Base-by-base conservation (phyloP, 345 rosid species). In the Fremontodendron californicum region DNA sequence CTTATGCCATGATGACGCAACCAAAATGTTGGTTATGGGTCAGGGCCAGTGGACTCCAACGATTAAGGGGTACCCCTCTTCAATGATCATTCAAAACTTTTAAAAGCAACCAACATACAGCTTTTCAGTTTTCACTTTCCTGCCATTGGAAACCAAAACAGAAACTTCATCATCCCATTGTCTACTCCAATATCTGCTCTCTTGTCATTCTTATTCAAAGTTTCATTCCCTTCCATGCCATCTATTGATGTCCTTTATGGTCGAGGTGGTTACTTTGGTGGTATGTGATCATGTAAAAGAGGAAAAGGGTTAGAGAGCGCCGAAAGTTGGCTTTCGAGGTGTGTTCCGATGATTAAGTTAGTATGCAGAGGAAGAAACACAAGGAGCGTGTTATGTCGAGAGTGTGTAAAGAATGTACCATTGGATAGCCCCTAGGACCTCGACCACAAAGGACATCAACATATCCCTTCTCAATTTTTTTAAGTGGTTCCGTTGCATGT, bases 1-100 rank as follows among this genome's bases (percentile, higher is more conserved):
- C 64, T 73, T 37, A 6, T 73, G 64, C 64, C 64, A 64, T 75
- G 72, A 79, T 31, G 66, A 73, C 63, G 73, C 73, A 82, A 58
- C 78, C 43, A 75, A 45, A 62, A 75, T 66, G 45, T 51, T 25
- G 75, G 72, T 61, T 27, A 46, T 71, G 75, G 80, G 74, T 74
- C 60, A 58, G 16, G 63, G 10, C 27, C 35, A 62, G 72, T 75
- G 77, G 76, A 71, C 52, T 81, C 65, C 73, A 58, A 62, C 74
- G 37, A 51, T 35, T 40, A 46, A 40, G 39, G 79, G 51, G 39
- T 67, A 52, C 78, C 84, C 87, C 84, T 65, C 40, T 19, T 42
- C 58, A 73, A 46, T 49, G 62, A 80, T 83, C 83, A 80, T 77
- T 81, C 73, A 40, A 58, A 19, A 57, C 80, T 81, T 87, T 78